Conservation (phyloP, 1,139 yeast genomes). For the Candida sanyaensis region DNA sequence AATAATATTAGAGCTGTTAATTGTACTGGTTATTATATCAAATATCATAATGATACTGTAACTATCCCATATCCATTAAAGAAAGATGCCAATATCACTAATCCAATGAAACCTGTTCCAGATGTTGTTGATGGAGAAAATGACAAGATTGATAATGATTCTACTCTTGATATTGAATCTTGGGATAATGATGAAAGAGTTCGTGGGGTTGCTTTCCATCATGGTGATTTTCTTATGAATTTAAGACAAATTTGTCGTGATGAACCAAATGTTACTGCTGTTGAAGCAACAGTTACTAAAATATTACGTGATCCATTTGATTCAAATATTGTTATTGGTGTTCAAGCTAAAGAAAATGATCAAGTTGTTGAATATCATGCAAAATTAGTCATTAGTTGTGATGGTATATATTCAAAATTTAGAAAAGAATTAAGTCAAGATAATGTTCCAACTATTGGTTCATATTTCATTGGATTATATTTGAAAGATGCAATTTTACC, state of each 20-base stretch:
- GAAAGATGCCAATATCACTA: constrained; percentile 41
- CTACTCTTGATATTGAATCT: constrained; percentile 45
- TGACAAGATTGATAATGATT: constrained; percentile 53
- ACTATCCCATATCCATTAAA: constrained; percentile 73
- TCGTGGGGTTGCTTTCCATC: constrained; percentile 86
- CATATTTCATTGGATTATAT: constrained; percentile 86
- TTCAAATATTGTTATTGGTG: constrained; percentile 64
- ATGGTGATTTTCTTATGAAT: constrained; percentile 82
- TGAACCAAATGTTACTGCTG: constrained; percentile 71
- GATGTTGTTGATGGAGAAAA: constrained; percentile 57
- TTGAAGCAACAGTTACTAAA: constrained; percentile 80
- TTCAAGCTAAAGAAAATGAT: constrained; percentile 39
- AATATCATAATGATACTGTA: constrained; percentile 59
- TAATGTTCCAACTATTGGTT: constrained; percentile 66
- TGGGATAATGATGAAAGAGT: constrained; percentile 68
- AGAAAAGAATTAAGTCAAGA: constrained; percentile 66
- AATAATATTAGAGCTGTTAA: constrained; percentile 81
- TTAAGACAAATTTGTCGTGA: constrained; percentile 68
- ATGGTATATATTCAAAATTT: constrained; percentile 93
- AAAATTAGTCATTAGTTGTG: constrained; percentile 76
- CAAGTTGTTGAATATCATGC: constrained; percentile 45
- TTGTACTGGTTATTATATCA: constrained; percentile 79
- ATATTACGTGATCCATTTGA: constrained; percentile 53
- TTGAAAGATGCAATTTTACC: constrained; percentile 75
- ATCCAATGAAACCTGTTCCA: constrained; percentile 52